phyloP scores from a whole-genome alignment of 345 rosid species.

The Aquilaria sinensis region DNA sequence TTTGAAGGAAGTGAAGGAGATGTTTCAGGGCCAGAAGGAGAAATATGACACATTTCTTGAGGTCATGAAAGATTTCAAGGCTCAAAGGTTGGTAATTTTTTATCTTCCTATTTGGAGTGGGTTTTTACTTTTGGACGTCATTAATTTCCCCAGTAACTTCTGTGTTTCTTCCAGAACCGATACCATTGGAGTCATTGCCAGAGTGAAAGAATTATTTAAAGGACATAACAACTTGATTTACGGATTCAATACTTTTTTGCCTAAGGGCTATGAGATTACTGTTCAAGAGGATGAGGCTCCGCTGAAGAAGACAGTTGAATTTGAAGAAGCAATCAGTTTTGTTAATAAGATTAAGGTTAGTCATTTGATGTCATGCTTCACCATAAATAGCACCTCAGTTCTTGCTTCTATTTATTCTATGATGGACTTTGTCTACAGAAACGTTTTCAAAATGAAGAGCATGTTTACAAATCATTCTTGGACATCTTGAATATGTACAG shows the following conservation, averaged over 20 bases:
- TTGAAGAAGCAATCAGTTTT: slow-evolving; percentile 59
- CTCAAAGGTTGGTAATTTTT: slow-evolving; percentile 44
- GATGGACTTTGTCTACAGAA: slow-evolving; percentile 38
- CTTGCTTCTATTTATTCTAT: background rate
- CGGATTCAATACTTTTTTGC: slow-evolving; percentile 88
- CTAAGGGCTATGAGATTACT: slow-evolving; percentile 75
- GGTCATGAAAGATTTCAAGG: slow-evolving; percentile 94
- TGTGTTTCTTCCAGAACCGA: slow-evolving; percentile 49
- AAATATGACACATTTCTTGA: slow-evolving; percentile 75
- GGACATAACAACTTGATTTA: slow-evolving; percentile 77
- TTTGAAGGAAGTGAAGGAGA: slow-evolving; percentile 77
- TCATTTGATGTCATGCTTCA: slow-evolving; percentile 6
- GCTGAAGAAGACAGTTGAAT: slow-evolving; percentile 77
- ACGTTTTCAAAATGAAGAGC: slow-evolving; percentile 77
- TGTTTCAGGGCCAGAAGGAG: slow-evolving; percentile 79
- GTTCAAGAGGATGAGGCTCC: slow-evolving; percentile 69
- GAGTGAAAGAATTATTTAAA: slow-evolving; percentile 77
- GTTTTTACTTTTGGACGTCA: background rate
- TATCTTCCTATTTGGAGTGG: slow-evolving; percentile 1
- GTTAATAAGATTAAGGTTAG: slow-evolving; percentile 76
- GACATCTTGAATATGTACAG: slow-evolving; percentile 80
- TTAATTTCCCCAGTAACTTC: background rate
- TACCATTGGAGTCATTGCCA: slow-evolving; percentile 74
- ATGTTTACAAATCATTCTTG: slow-evolving; percentile 69
- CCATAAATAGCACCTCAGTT: slow-evolving; percentile 1